These are phyloP conservation scores for Claviceps quebecensis DNA, from an alignment of 2,329 filamentous ascomycete genomes.

Conservation along the genomic window DNA sequence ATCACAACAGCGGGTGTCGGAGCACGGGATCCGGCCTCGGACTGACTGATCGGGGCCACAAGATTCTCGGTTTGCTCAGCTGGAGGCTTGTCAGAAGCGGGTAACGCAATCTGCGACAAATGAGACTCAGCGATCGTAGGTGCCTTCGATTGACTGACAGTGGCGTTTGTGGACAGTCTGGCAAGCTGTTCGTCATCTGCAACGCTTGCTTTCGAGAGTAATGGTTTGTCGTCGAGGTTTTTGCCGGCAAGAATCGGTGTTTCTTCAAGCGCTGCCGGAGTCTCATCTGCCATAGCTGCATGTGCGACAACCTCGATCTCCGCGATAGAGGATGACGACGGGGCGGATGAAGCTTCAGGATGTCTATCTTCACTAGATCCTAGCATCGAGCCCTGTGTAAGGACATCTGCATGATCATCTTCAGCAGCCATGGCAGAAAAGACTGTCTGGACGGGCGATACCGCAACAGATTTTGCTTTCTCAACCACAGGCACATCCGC, in stretches of 20 bases:
- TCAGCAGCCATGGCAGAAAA: neutral
- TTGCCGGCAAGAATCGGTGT: neutral
- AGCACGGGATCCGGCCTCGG: conserved; percentile 14
- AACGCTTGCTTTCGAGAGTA: neutral
- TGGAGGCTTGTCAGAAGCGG: neutral
- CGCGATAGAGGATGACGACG: neutral
- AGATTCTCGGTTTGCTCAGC: neutral
- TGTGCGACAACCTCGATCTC: neutral
- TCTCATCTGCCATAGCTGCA: neutral
- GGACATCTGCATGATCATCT: neutral
- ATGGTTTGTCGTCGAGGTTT: neutral
- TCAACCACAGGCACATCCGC: neutral
- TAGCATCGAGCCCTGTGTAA: neutral
- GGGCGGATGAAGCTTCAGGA: neutral
- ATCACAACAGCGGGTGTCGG: conserved; percentile 34
- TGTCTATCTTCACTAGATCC: neutral
- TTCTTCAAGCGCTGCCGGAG: neutral
- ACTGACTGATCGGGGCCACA: neutral
- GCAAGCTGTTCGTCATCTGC: neutral
- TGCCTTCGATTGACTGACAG: neutral
- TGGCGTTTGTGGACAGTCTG: neutral
- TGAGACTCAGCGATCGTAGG: neutral
- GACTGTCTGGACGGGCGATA: neutral
- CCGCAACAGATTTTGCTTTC: neutral
- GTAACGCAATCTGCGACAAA: neutral